Conservation (phyloP, 2,329 filamentous ascomycete species). For the Penicillium sp. region DNA sequence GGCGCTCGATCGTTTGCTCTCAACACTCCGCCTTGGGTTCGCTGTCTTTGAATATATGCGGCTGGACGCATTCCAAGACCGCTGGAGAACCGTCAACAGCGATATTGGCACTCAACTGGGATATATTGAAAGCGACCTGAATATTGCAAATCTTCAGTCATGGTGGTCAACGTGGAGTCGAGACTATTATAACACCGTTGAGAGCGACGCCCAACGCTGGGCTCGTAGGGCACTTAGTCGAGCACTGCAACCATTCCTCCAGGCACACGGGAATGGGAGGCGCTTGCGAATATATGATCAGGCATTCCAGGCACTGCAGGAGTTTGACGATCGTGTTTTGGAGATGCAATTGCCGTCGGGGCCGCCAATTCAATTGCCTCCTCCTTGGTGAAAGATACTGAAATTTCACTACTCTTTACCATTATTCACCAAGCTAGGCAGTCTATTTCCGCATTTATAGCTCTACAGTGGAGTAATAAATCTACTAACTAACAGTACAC, state of each 20-base stretch:
- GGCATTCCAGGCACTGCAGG: background rate
- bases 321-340: background rate
- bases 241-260: background rate
- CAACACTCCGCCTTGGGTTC: background rate
- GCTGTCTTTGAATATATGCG: background rate
- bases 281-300: background rate
- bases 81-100: background rate
- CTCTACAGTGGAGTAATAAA: no score
- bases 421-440: no score
- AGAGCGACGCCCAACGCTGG: background rate
- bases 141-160: background rate
- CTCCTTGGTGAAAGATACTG: background rate
- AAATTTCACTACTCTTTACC: no score
- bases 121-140: background rate
- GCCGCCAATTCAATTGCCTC: background rate
- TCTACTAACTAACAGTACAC: no score
- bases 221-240: background rate
- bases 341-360: background rate
- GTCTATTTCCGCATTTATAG: no score
- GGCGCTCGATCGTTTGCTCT: background rate
- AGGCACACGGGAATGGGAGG: background rate
- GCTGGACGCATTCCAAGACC: background rate
- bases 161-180: background rate
- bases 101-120: background rate
- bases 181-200: background rate